Evolutionary conservation across 306 rosid genomes (phyloP), one percentile per base, ranked within the genome.

Genomic region (Trichosanthes cucumerina): DNA sequence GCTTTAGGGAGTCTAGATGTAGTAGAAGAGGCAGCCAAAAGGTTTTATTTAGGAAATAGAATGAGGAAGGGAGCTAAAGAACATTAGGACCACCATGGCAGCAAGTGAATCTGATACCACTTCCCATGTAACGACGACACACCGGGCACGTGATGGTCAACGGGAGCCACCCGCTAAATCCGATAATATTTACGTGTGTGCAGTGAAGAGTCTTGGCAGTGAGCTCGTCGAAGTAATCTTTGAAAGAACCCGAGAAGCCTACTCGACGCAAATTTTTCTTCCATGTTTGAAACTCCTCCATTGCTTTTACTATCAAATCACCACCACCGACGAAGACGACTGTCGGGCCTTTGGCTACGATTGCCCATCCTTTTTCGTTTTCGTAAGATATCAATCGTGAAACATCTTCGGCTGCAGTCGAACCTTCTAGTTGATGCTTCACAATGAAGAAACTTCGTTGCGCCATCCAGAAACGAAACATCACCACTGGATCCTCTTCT

Each of bases 351-450:
- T 69, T 69, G 54, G 58, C 74, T 0, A 90, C 73, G 21, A 90
- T 76, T 2, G 84, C 85, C 92, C 92, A 90, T 24, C 92, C 92
- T 1, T 34, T 62, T n/a, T 88, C 92, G 47, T 80, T 86, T 78
- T 90, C 89, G 79, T 85, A 85, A 0, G 92, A 85, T 16, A 88
- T 81, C 74, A 90, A 7, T 26, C 43, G 41, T 1, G 58, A 72
- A 2, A 72, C 26, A 28, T 72, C 16, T 26, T 72, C 77, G 3
- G 77, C 0, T 47, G 59, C 77, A 28, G 58, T 72, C 4, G 77
- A 72, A 5, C 77, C 77, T 6, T 72, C 24, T 2, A 72, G 58
- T 28, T 72, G 77, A 47, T 72, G 54, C 24, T 72, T 72, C 59
- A 72, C 38, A 28, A 46, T 72, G 58, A 72, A 72, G 41, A 46